Evolutionary conservation across 768 basidiomycete species (phyloP).

Genomic region (Tricholoma sp.): DNA sequence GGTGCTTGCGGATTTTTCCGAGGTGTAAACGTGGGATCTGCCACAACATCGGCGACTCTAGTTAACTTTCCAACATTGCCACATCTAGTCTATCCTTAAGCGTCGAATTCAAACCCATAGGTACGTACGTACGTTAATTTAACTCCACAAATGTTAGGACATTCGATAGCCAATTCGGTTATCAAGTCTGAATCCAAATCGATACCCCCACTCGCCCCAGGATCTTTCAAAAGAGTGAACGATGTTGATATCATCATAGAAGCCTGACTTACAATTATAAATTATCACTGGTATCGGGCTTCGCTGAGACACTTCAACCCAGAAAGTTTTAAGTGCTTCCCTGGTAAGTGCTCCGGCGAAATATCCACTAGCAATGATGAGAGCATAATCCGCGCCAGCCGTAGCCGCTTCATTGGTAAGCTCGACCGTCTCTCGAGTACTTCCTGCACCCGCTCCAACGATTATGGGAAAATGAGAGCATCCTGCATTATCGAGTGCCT

Average conservation of each 20-base stretch:
- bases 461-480: slow-evolving; percentile 60
- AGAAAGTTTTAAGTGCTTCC: slow-evolving; percentile 74
- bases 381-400: slow-evolving; percentile 82
- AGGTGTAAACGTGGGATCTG: slow-evolving; percentile 56
- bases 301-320: slow-evolving; percentile 67
- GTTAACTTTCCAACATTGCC: slow-evolving; percentile 91
- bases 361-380: slow-evolving; percentile 85
- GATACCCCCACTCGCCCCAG: slow-evolving; percentile 83
- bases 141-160: slow-evolving; percentile 76
- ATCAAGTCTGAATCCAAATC: slow-evolving; percentile 90
- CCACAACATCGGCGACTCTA: slow-evolving; percentile 67
- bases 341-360: slow-evolving; percentile 74
- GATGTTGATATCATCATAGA: slow-evolving; percentile 4
- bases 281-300: slow-evolving; percentile 85
- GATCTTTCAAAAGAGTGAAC: slow-evolving; percentile 43
- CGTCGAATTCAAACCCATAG: slow-evolving; percentile 1
- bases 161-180: slow-evolving; percentile 68
- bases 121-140: slow-evolving; percentile 72
- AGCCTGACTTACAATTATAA: slow-evolving; percentile 70
- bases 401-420: slow-evolving; percentile 71
- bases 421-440: slow-evolving; percentile 78
- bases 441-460: slow-evolving; percentile 78
- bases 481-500: slow-evolving; percentile 64
- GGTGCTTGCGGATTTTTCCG: slow-evolving; percentile 61
- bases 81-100: slow-evolving; percentile 44